Conservation (phyloP, 2,329 filamentous ascomycete species). For the Colletotrichum sp. region DNA sequence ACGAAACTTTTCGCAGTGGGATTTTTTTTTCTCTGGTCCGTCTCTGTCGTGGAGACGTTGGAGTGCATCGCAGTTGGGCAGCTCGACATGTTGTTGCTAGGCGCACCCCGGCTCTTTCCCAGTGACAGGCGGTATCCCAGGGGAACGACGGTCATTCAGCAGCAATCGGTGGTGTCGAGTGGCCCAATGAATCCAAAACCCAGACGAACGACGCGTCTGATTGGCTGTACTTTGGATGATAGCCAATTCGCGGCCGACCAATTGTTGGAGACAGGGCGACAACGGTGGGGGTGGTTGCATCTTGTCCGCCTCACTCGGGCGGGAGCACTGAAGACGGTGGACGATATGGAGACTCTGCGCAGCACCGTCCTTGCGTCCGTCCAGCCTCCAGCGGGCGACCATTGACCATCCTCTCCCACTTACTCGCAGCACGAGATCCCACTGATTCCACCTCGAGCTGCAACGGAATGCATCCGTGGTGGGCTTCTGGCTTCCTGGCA, state of each 20-base stretch:
- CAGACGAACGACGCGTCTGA: conserved; percentile 24
- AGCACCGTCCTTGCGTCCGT: neutral
- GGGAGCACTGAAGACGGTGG: neutral
- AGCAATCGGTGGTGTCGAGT: neutral
- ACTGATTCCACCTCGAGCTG: neutral
- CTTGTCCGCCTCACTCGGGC: conserved; percentile 13
- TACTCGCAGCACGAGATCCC: neutral
- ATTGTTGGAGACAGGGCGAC: neutral
- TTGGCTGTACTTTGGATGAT: conserved; percentile 19
- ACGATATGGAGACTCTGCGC: neutral
- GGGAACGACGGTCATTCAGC: conserved; percentile 4
- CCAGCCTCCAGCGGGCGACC: neutral
- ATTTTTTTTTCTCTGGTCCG: conserved; percentile 2
- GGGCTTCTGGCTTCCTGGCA: neutral
- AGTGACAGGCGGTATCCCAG: conserved; percentile 11
- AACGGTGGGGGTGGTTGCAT: conserved; percentile 13
- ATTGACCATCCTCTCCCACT: neutral
- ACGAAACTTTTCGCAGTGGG: conserved; percentile 13
- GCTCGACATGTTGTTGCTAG: conserved; percentile 8
- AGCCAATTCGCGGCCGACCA: neutral
- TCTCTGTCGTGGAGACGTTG: neutral
- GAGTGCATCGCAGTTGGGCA: conserved; percentile 15
- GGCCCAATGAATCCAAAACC: conserved; percentile 27
- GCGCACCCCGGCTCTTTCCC: neutral
- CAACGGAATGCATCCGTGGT: neutral